Base-by-base conservation (phyloP, 352 stramenopile genomes). In the Globisporangium okanoganense region DNA sequence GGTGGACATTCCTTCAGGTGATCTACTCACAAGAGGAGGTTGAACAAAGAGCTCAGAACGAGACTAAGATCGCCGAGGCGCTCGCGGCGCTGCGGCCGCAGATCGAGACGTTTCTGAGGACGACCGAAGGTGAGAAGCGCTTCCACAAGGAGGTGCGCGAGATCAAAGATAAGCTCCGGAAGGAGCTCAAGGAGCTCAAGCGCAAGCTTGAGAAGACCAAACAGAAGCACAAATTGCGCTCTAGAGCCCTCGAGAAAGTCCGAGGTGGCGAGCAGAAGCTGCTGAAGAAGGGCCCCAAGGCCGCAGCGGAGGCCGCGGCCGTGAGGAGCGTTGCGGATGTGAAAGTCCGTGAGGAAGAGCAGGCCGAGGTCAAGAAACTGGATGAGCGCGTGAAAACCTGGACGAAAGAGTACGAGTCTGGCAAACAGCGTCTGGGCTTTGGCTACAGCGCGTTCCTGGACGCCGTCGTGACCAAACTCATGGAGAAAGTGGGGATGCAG, bases 1-100 rank as follows among this genome's bases (percentile, higher is more conserved):
- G 81, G 0, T 92, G 79, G 81, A 86, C 71, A 40, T 58, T 92
- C 44, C 55, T 82, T 13, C 78, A 85, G n/a, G 66, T 86, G 3
- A 40, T 91, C 12, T 88, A 81, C 51, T 86, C 79, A 0, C 55
- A 62, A 2, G 79, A 92, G 40, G 83, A 92, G 54, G 79, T 72
- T 1, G 56, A 61, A 10, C 69, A 79, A 27, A 72, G 81, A 20
- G 71, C 69, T 25, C 31, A 65, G 10, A 81, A 92, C 50, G 79
- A 91, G 29, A 50, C 67, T 16, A 62, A 64, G 40, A 73, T 92
- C 24, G 54, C 61, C 1, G 69, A 83, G 3, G 79, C 81, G 0
- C 56, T 90, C 36, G 33, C 67, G 6, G 75, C 79, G 29, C 56
- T 92, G 10, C 71, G 80, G 0, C 72, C 77, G 25, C 75, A 90